Base-by-base conservation (phyloP, 441 rosid species). In the Erodium chrysanthum region DNA sequence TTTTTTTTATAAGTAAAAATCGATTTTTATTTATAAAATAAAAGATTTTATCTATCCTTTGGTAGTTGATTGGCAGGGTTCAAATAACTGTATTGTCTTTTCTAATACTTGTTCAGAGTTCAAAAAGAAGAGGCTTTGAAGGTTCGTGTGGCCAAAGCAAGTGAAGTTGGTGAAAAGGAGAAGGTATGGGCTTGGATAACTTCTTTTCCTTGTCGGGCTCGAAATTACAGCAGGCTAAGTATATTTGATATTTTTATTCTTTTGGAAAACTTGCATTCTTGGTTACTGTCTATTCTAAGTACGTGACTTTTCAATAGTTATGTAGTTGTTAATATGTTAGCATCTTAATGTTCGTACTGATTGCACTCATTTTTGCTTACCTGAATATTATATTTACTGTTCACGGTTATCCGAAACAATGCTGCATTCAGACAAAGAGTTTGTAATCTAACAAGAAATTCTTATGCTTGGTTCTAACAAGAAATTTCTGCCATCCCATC, bases 111-210 rank as follows among this genome's bases (percentile, higher is more conserved):
- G 66, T 64, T 11, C 85, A 94, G 99, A 82, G 68, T 78, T 54
- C 97, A 94, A 74, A 91, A 90, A 74, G 96, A 94, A 71, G 99
- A 94, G 81, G 96, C 99, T 61, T 76, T 94, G 59, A 86, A 86
- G 77, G 95, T 86, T 84, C 96, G 96, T 71, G 90, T 83, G 29
- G 70, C 85, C 70, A 94, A 90, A 84, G 82, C 94, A 71, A 82
- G 79, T 74, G 97, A 94, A 84, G 84, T 85, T 66, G 78, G 78
- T 66, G 94, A 82, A 80, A 91, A 82, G 71, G 99, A 91, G 81
- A 91, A 90, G 99, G 99, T 94, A 73, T 64, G 25, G 71, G 69
- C 67, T 73, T 59, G 59, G 0, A 50, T 50, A 21, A 50, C 58
- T 50, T n/a, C 21, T 64, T 29, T 70, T 62, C 46, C 67, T 63